phyloP scores from a whole-genome alignment of 2,329 filamentous ascomycete genomes.

The Tolypocladium tropicale region DNA sequence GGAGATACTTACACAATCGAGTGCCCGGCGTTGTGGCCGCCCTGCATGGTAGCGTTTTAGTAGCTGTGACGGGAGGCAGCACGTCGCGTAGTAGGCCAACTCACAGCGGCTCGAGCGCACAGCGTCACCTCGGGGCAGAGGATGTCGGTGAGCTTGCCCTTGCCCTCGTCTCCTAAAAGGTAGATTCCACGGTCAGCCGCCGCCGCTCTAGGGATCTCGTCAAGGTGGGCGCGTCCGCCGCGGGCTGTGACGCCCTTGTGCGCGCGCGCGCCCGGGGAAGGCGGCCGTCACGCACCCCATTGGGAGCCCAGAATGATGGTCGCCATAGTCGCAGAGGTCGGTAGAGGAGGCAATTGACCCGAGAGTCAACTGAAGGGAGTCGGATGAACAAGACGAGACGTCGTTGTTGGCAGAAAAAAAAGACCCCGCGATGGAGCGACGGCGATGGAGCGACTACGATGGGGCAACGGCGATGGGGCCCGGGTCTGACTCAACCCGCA shows the following conservation, averaged over 20 bases:
- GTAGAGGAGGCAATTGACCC: not conserved
- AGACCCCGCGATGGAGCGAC: not conserved
- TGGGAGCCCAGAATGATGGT: conserved; percentile 26
- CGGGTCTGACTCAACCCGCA: not conserved
- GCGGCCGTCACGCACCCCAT: conserved; percentile 22
- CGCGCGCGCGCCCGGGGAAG: not conserved
- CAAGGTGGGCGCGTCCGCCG: no score
- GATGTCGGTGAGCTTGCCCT: conserved; percentile 27
- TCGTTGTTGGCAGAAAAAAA: not conserved
- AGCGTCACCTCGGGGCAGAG: conserved; percentile 19
- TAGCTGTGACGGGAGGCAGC: conserved; percentile 7
- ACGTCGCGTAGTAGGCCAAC: conserved; percentile 7
- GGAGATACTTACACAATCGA: conserved; percentile 9
- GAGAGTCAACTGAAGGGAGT: not conserved
- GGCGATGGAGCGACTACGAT: no score
- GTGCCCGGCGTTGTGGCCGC: conserved; percentile 19
- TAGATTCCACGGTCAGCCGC: not conserved
- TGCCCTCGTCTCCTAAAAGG: conserved; percentile 24
- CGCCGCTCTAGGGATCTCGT: no score
- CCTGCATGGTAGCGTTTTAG: conserved; percentile 11
- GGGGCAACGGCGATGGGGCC: no score
- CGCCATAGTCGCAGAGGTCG: conserved; percentile 9
- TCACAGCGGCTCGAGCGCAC: conserved; percentile 22
- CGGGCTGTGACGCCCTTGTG: no score
- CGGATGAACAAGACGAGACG: not conserved